Conservation (phyloP, 106 monocot genomes). For the Agapanthus africanus region DNA sequence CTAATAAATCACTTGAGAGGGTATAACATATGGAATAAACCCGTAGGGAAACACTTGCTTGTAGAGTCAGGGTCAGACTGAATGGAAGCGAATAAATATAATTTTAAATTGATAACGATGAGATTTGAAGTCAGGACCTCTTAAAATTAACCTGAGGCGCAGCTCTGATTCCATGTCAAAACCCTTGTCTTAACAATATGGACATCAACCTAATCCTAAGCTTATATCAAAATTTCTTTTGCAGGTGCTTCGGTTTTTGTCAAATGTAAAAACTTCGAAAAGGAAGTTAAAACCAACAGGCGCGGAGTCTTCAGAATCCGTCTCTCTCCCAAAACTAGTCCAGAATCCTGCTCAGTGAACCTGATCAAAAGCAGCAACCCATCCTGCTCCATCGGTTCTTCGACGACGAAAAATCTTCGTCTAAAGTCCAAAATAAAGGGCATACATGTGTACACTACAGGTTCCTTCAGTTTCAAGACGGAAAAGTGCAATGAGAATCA, state of each 20-base stretch:
- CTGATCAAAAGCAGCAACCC: slow-evolving; percentile 46
- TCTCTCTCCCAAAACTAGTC: slow-evolving; percentile 15
- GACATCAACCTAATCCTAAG: neutral
- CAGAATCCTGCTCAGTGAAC: slow-evolving; percentile 22
- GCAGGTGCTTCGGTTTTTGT: slow-evolving; percentile 51
- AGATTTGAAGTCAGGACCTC: neutral
- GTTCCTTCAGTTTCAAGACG: slow-evolving; percentile 41
- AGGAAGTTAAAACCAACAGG: slow-evolving; percentile 28
- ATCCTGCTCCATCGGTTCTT: slow-evolving; percentile 35
- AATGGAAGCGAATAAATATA: neutral
- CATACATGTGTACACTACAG: slow-evolving; percentile 46
- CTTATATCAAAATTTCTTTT: neutral
- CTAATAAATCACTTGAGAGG: no score
- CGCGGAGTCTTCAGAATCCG: slow-evolving; percentile 29
- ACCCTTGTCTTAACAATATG: neutral
- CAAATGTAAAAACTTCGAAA: slow-evolving; percentile 28
- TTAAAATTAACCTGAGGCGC: neutral
- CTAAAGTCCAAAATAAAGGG: slow-evolving; percentile 9
- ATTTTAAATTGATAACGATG: neutral
- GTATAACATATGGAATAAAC: no score
- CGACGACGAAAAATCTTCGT: slow-evolving; percentile 9
- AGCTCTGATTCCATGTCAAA: neutral
- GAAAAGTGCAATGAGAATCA: neutral
- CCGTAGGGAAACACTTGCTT: no score
- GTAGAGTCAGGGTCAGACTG: neutral